phyloP scores from a whole-genome alignment of 2,329 filamentous ascomycete species.

The Cytospora leucostoma region DNA sequence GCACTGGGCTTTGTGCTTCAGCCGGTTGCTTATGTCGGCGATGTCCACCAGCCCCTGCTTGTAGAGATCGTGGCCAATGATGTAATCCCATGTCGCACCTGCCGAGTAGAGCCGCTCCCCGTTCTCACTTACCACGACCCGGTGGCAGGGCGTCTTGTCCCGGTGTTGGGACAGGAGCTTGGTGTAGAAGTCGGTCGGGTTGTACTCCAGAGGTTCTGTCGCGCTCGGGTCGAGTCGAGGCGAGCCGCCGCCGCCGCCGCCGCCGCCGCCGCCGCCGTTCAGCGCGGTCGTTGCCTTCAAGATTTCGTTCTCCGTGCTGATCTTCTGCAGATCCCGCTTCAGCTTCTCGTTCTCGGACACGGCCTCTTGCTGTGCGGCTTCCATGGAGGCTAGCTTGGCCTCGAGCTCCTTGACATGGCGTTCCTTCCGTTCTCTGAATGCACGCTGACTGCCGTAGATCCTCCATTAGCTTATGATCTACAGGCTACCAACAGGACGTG shows the following conservation, averaged over 20 bases:
- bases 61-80: slow-evolving; percentile 78
- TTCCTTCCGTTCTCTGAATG: slow-evolving; percentile 95
- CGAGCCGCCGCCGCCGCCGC: slow-evolving; percentile 34
- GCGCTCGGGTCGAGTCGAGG: slow-evolving; percentile 50
- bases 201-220: slow-evolving; percentile 70
- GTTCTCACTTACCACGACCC: slow-evolving; percentile 65
- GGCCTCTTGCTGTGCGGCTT: slow-evolving; percentile 71
- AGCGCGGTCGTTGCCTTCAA: slow-evolving; percentile 72
- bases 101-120: slow-evolving; percentile 73
- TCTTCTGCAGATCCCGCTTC: slow-evolving; percentile 79
- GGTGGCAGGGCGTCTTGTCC: slow-evolving; percentile 66
- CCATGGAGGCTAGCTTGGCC: slow-evolving; percentile 75
- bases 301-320: slow-evolving; percentile 90
- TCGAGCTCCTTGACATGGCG: slow-evolving; percentile 89
- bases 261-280: slow-evolving; percentile 29
- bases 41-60: slow-evolving; percentile 79
- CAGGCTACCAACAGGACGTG: background rate
- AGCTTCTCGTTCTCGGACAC: slow-evolving; percentile 84
- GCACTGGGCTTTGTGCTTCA: slow-evolving; percentile 76
- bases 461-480: slow-evolving; percentile 12
- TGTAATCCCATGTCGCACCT: slow-evolving; percentile 85
- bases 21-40: slow-evolving; percentile 73
- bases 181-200: slow-evolving; percentile 71
- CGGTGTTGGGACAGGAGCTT: slow-evolving; percentile 62
- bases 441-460: slow-evolving; percentile 69